These are phyloP conservation scores for Acanthamoeba sp. DNA, from an alignment of 208 protist species.

Conservation along the genomic window DNA sequence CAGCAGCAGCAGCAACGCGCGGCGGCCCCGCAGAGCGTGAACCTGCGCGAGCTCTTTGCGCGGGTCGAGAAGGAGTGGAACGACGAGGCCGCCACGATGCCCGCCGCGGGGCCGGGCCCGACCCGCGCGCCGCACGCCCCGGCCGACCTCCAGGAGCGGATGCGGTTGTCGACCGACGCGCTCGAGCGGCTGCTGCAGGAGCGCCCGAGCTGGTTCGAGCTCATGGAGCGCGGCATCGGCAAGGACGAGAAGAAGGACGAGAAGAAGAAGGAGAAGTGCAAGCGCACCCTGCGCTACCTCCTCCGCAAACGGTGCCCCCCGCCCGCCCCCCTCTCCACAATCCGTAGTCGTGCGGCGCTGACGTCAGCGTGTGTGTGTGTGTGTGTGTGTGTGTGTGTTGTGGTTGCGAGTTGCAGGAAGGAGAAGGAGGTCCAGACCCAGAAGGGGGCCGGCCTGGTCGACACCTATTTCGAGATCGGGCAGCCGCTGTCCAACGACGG, in stretches of 20 bases:
- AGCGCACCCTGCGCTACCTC: slow-evolving; percentile 15
- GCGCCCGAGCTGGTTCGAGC: slow-evolving; percentile 49
- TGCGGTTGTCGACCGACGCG: slow-evolving; percentile 51
- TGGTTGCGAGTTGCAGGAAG: too few relatives aligned
- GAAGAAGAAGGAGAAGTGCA: slow-evolving; percentile 60
- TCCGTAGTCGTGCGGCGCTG: too few relatives aligned
- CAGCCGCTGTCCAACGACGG: slow-evolving; percentile 10
- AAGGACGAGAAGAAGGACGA: slow-evolving; percentile 24
- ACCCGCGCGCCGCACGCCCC: not conserved
- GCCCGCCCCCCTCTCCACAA: too few relatives aligned
- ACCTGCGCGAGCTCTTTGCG: not conserved
- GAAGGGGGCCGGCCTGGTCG: slow-evolving; percentile 52
- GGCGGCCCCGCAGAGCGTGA: not conserved
- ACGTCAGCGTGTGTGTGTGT: too few relatives aligned
- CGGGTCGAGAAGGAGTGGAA: not conserved
- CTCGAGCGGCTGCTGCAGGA: slow-evolving; percentile 33
- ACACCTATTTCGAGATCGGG: slow-evolving; percentile 63
- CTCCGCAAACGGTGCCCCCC: not conserved
- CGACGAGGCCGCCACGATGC: not conserved
- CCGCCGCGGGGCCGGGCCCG: too few relatives aligned
- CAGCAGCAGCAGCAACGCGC: not conserved
- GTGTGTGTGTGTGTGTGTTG: too few relatives aligned
- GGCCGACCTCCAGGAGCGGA: not conserved
- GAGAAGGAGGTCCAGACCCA: slow-evolving; percentile 57
- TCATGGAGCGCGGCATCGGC: slow-evolving; percentile 59